phyloP scores from a whole-genome alignment of 2,329 filamentous ascomycete species.

The Claviceps quebecensis region DNA sequence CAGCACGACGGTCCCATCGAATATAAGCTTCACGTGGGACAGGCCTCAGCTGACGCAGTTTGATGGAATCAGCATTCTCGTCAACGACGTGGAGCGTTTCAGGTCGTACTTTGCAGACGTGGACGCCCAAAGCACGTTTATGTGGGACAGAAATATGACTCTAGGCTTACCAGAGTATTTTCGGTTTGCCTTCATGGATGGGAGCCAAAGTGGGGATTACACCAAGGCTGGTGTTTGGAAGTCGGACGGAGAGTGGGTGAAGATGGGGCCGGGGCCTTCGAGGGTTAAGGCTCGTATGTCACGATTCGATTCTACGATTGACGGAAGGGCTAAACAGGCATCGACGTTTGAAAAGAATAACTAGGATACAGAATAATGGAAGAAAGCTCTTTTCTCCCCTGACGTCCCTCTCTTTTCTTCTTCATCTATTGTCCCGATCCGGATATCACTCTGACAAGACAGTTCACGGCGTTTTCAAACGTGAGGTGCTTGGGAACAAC shows the following conservation, averaged over 20 bases:
- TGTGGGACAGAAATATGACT: conserved; percentile 40
- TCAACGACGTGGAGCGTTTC: conserved; percentile 77
- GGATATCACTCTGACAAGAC: too few relatives aligned
- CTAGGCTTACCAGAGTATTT: conserved; percentile 54
- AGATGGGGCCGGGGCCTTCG: conserved; percentile 50
- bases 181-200: conserved; percentile 59
- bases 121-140: conserved; percentile 31
- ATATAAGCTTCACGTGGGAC: conserved; percentile 48
- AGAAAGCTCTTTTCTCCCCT: too few relatives aligned
- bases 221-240: conserved; percentile 63
- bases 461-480: too few relatives aligned
- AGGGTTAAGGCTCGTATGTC: conserved; percentile 19
- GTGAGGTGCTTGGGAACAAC: too few relatives aligned
- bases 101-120: conserved; percentile 53
- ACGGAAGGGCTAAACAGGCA: too few relatives aligned
- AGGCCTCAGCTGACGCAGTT: conserved; percentile 34
- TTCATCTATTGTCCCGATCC: too few relatives aligned
- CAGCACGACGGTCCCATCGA: conserved; percentile 34
- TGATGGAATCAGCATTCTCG: conserved; percentile 65
- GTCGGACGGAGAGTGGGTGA: conserved; percentile 46
- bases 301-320: too few relatives aligned
- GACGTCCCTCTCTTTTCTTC: too few relatives aligned
- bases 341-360: too few relatives aligned
- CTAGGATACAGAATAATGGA: too few relatives aligned
- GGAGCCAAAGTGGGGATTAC: conserved; percentile 52